These are phyloP conservation scores for Microthlaspi erraticum DNA, from an alignment of 345 rosid species.

Conservation along the genomic window DNA sequence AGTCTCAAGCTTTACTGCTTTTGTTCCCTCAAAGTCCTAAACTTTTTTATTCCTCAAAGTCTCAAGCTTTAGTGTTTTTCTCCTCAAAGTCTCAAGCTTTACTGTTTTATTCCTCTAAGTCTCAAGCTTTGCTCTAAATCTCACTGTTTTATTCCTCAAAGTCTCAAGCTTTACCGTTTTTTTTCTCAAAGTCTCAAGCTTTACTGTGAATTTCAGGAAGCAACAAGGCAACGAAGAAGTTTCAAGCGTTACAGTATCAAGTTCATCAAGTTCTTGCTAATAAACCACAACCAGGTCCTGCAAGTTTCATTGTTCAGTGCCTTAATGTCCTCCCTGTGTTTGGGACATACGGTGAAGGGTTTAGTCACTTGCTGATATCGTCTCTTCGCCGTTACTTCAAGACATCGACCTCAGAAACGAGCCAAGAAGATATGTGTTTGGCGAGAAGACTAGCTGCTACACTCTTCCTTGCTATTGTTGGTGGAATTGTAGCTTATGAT, in stretches of 20 bases:
- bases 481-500: constrained; percentile 60
- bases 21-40: not conserved
- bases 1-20: constrained; percentile 21
- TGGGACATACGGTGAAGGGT: constrained; percentile 73
- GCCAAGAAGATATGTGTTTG: constrained; percentile 46
- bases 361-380: constrained; percentile 87
- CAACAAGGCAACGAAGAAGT: constrained; percentile 72
- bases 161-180: not conserved
- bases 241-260: constrained; percentile 73
- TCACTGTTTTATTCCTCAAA: too few species aligned
- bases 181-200: not conserved
- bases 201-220: constrained; percentile 54
- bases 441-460: constrained; percentile 69
- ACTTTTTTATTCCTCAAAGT: not conserved
- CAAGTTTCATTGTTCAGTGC: constrained; percentile 68
- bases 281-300: constrained; percentile 79
- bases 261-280: constrained; percentile 61
- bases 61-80: not conserved
- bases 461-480: constrained; percentile 60
- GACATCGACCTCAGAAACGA: constrained; percentile 33
- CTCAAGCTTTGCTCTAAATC: not conserved
- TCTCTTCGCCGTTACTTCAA: constrained; percentile 72
- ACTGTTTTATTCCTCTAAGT: not conserved
- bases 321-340: constrained; percentile 75
- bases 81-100: not conserved